Evolutionary conservation across 345 rosid genomes (phyloP).

Genomic region (Punica granatum): DNA sequence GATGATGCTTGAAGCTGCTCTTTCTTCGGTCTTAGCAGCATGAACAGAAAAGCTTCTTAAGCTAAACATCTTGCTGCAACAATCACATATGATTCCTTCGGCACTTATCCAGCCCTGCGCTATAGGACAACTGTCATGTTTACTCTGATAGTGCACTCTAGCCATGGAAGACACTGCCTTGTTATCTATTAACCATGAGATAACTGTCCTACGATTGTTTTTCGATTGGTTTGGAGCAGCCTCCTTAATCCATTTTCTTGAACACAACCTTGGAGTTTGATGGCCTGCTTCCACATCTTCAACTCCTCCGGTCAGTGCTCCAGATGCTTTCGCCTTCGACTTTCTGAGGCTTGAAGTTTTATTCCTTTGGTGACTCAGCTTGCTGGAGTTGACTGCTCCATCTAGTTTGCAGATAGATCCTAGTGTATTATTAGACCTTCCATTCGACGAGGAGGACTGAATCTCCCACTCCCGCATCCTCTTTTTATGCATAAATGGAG

Average conservation of each 20-base stretch:
- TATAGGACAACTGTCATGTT: neutral
- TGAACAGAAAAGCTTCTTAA: constrained; percentile 18
- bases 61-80: constrained; percentile 20
- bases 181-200: constrained; percentile 41
- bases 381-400: neutral
- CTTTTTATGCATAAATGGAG: neutral
- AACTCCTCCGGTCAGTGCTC: constrained; percentile 5
- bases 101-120: constrained; percentile 34
- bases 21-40: constrained; percentile 13
- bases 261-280: neutral
- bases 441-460: neutral
- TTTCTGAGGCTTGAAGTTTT: neutral
- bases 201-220: constrained; percentile 13
- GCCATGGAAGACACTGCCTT: constrained; percentile 16
- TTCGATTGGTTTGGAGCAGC: neutral
- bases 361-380: neutral
- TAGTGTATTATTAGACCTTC: neutral
- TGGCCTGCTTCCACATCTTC: neutral
- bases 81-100: constrained; percentile 31
- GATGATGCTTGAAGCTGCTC: constrained; percentile 23
- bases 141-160: constrained; percentile 24
- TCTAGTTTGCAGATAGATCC: neutral
- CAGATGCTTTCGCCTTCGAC: constrained; percentile 5
- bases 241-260: constrained; percentile 11
- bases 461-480: neutral